Evolutionary conservation across 176 grass and related monocot genomes (phyloP), one percentile per base, ranked within the genome.

Genomic region (Leersia perrieri): DNA sequence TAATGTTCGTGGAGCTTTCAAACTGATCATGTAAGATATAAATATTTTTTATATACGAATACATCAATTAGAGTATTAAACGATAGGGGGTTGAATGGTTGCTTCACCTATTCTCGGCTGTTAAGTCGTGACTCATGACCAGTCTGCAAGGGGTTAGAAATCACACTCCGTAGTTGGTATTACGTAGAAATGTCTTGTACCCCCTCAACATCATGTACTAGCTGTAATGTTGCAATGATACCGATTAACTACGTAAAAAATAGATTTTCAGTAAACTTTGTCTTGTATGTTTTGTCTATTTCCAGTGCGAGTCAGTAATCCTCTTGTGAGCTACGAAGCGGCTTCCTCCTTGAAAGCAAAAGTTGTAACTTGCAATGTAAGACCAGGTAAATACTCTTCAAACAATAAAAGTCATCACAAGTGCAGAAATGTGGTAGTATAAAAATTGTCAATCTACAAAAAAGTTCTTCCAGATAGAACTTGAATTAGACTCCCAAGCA

Each of bases 331-430:
- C 4, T 82, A 15, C 39, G 5, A 49, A 73, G 66, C 31, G 12
- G 40, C 16, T 64, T 63, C 80, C 69, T 72, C 31, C 55, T 45
- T 41, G 57, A 82, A 69, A 82, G 38, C 55, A 47, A 40, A 47
- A 63, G 3, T 38, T 23, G 27, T 27, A n/a, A 18, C 33, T 57
- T 42, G 2, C 9, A 16, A 22, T 70, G 5, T 30, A 55, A 68
- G 23, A 67, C 44, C 12, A 63, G 3, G 7, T 38, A 63, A 82
- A 63, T 62, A 63, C 33, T 25, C 33, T 75, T 75, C 81, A 68
- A 75, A 75, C 44, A 3, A 33, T 10, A 75, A 57, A 55, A 31
- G 23, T 32, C 15, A 4, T 3, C 7, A 9, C 9, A 20, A 22
- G 20, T n/a, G 18, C 18, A 53, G 20, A 53, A 53, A 53, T 53